Evolutionary conservation across 805 yeast genomes (phyloP), one percentile per base, ranked within the genome.

Genomic region (Pichia phayaonensis): DNA sequence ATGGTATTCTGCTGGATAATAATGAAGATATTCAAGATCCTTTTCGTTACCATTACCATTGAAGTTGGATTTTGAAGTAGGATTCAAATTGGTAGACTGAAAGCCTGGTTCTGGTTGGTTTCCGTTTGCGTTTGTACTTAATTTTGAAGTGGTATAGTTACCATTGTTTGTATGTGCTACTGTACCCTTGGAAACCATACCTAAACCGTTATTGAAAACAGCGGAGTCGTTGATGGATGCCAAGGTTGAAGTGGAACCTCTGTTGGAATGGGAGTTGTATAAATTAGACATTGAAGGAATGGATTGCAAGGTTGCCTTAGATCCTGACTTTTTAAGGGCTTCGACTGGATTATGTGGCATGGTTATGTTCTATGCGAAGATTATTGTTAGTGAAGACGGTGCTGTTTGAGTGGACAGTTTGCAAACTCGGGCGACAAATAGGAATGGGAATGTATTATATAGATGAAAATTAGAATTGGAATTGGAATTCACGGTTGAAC

Each of bases 221-320:
- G 41, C 49, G 3, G 53, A 50, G 24, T 50, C 42, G 7, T 24
- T 22, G 52, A 45, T 27, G n/a, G 7, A 12, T 2, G 31, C 20
- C 11, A 50, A 20, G 8, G 49, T 46, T 15, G 47, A 38, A 21
- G 18, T 42, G 21, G 53, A 50, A 18, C 53, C 53, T 15, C 29
- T 50, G 4, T 50, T 44, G 4, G 53, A 50, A 20, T 27, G 41
- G 5, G 53, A 50, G 21, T 50, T 50, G 13, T 50, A 50, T 12
- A 50, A 27, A 38, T 50, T 50, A 24, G 44, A 46, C 8, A 46
- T 38, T 4, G 53, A 50, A 4, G 47, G 44, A 3, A 18, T 22
- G 13, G 18, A 38, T 15, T 46, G 43, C 11, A 50, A 18, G 4
- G 20, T n/a, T 4, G 29, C 45, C 15, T 36, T 42, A 4, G 45